Evolutionary conservation across 148 eudicot species (phyloP).

Genomic region (Chenopodium album): DNA sequence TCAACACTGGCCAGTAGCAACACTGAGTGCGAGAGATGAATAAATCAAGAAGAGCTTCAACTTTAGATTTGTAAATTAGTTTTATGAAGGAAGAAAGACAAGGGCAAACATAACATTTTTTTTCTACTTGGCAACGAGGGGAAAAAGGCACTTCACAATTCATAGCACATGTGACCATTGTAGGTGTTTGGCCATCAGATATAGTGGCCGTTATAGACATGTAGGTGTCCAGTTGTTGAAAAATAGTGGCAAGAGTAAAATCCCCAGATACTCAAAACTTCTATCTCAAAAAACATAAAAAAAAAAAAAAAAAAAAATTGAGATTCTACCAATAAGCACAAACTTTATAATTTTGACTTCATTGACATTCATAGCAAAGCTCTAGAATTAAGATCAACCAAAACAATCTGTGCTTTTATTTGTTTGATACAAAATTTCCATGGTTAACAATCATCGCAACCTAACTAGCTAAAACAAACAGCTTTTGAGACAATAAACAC

Average conservation of each 20-base stretch:
- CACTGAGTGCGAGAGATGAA: not conserved
- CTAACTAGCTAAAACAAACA: not conserved
- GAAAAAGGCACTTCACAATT: not conserved
- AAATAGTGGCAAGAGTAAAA: not conserved
- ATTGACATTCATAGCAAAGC: not conserved
- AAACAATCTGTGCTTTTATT: not conserved
- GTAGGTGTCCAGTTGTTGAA: not conserved
- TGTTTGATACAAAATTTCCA: not conserved
- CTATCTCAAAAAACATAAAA: not conserved
- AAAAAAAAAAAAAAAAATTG: not conserved
- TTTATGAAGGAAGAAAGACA: not conserved
- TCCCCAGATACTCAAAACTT: not conserved
- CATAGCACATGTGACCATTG: not conserved
- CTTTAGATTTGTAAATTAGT: not conserved
- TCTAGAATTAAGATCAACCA: not conserved
- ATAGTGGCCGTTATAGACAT: too few species aligned
- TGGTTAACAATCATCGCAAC: not conserved
- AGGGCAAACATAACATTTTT: not conserved
- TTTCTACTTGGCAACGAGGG: not conserved
- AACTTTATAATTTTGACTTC: not conserved
- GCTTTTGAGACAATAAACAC: not conserved
- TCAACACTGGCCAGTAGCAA: not conserved
- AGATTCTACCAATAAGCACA: not conserved
- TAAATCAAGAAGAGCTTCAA: not conserved
- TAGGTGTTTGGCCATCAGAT: too few species aligned